Conservation (phyloP, 345 rosid genomes). For the Clausena lansium region DNA sequence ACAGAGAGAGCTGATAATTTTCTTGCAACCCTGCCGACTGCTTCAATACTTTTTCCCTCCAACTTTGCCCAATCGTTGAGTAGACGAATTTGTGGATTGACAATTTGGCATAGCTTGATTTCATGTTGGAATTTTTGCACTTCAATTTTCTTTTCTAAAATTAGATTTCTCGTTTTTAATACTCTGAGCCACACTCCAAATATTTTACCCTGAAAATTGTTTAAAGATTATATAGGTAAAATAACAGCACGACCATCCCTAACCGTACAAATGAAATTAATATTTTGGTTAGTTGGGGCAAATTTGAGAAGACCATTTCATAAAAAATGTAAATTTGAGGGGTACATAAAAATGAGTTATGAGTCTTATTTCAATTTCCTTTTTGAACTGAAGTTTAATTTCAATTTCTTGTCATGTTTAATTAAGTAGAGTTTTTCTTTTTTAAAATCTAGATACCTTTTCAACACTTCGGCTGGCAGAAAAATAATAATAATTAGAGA, state of each 20-base stretch:
- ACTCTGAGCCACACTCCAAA: slow-evolving; percentile 54
- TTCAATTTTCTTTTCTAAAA: slow-evolving; percentile 40
- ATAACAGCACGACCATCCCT: too few relatives aligned
- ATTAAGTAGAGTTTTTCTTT: too few relatives aligned
- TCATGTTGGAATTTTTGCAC: slow-evolving; percentile 37
- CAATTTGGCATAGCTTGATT: slow-evolving; percentile 39
- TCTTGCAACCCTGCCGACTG: slow-evolving; percentile 51
- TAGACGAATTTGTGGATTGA: slow-evolving; percentile 43
- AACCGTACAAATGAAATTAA: too few relatives aligned
- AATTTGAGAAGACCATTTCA: too few relatives aligned
- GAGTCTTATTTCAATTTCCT: too few relatives aligned
- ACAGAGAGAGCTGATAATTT: slow-evolving; percentile 58
- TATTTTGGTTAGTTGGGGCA: too few relatives aligned
- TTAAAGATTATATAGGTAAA: background rate
- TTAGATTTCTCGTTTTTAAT: slow-evolving; percentile 34
- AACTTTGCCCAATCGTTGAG: slow-evolving; percentile 53
- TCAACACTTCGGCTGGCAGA: background rate
- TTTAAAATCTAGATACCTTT: background rate
- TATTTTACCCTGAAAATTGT: slow-evolving; percentile 45
- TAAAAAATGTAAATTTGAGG: too few relatives aligned
- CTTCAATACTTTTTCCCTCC: slow-evolving; percentile 52
- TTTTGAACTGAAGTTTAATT: too few relatives aligned
- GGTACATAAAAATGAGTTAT: too few relatives aligned
- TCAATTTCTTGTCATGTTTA: background rate
- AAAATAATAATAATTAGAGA: background rate